phyloP scores from a whole-genome alignment of 2,329 filamentous ascomycete species.

The Canariomyces notabilis region DNA sequence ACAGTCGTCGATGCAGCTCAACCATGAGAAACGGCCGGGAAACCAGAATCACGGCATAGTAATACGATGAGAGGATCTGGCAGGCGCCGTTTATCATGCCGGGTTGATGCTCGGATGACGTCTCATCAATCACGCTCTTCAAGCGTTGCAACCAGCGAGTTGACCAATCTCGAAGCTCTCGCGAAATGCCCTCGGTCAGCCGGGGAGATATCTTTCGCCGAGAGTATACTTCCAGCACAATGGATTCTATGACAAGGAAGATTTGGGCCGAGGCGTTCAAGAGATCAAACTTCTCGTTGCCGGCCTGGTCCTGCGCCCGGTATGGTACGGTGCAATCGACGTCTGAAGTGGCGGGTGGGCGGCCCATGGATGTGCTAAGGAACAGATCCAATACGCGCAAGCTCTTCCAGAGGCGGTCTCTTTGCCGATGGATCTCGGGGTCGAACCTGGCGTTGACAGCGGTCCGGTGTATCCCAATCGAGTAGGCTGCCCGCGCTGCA shows the following conservation, averaged over 20 bases:
- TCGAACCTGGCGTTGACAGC: constrained; percentile 51
- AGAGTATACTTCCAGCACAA: constrained; percentile 50
- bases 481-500: constrained; percentile 48
- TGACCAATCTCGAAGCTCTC: constrained; percentile 49
- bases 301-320: constrained; percentile 31
- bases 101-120: constrained; percentile 23
- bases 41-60: constrained; percentile 54
- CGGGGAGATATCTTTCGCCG: constrained; percentile 48
- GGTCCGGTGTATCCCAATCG: constrained; percentile 48
- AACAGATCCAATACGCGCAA: constrained; percentile 48
- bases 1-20: constrained; percentile 44
- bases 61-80: constrained; percentile 48
- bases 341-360: constrained; percentile 49
- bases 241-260: constrained; percentile 45
- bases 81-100: constrained; percentile 42
- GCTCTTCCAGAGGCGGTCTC: constrained; percentile 51
- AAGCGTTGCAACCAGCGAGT: constrained; percentile 43
- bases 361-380: constrained; percentile 49
- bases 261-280: constrained; percentile 50
- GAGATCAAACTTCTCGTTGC: constrained; percentile 39
- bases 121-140: constrained; percentile 33
- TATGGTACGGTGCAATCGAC: constrained; percentile 51
- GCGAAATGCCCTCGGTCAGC: constrained; percentile 49
- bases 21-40: constrained; percentile 54
- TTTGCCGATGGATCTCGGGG: constrained; percentile 36